Conservation (phyloP, 108 stramenopile species). For the Conticribra guillardii region DNA sequence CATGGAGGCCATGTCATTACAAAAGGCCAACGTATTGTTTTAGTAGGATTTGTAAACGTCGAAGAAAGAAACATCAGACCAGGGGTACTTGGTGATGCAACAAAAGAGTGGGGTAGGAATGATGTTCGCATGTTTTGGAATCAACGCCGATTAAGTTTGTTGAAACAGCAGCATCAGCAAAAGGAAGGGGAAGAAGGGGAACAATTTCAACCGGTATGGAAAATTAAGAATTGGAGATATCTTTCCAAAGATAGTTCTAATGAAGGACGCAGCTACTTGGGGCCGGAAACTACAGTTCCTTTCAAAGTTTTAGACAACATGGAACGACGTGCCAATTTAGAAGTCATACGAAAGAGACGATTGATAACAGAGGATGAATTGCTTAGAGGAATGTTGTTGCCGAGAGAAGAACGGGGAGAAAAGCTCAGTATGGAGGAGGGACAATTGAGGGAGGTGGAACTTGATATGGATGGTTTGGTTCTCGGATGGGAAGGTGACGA, state of each 20-base stretch:
- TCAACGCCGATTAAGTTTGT: conserved; percentile 37
- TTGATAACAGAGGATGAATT: conserved; percentile 61
- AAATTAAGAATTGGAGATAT: conserved; percentile 51
- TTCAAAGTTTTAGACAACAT: conserved; percentile 44
- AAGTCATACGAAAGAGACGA: conserved; percentile 42
- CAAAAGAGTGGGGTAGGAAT: conserved; percentile 74
- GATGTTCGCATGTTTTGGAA: conserved; percentile 65
- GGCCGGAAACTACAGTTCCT: not conserved
- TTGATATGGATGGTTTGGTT: conserved; percentile 4
- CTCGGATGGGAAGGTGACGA: not conserved
- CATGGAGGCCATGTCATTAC: conserved; percentile 79
- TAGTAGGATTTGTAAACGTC: conserved; percentile 81
- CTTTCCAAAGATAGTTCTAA: conserved; percentile 33
- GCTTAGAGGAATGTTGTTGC: conserved; percentile 55
- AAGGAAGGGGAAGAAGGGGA: conserved; percentile 10
- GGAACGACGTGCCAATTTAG: conserved; percentile 47
- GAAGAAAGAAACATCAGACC: conserved; percentile 52
- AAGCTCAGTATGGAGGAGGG: not conserved
- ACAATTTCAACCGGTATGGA: conserved; percentile 49
- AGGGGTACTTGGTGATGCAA: conserved; percentile 54
- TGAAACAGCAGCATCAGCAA: conserved; percentile 24
- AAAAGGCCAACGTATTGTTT: conserved; percentile 58
- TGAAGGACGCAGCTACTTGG: not conserved
- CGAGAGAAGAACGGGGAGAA: conserved; percentile 24
- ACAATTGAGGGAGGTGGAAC: not conserved